Base-by-base conservation (phyloP, 2,329 filamentous ascomycete species). In the Aspergillus proliferans region DNA sequence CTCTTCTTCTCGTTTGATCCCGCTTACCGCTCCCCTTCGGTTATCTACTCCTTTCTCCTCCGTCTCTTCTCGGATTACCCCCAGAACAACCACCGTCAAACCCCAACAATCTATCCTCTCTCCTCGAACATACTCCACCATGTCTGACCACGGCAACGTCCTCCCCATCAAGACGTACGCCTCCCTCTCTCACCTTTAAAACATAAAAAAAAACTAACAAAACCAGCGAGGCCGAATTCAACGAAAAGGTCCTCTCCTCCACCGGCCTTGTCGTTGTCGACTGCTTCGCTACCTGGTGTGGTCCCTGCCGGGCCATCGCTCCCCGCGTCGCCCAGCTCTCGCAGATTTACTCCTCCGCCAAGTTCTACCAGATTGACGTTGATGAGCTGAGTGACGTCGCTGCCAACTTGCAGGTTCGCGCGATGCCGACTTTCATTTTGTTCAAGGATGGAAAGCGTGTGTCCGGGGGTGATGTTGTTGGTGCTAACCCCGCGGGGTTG, bases 191-290 rank as follows among this genome's bases (percentile, higher is more conserved):
- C 22, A 4, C 9, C 38, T 18, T 15, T 3, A 34, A n/a, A 34
- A 45, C 10, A 45, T 30, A 39, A 22, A 34, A 18, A 21, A 7
- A 21, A 33, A 34, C 47, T 50, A 50, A 48, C 12, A 52, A 48
- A 50, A 84, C 80, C 58, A 82, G 79, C 66, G 67, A 74, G 42
- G 82, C 82, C 47, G 88, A 82, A 68, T 75, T 83, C 56, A 69
- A 72, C 34, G 79, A 40, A 40, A 40, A 40, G 18, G 38, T 79
- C 47, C 46, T 62, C 50, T 68, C 71, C 48, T 71, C 76, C 49
- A 67, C 77, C 55, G 69, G 65, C 22, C 73, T 88, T 55, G 70
- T 74, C 47, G 68, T 78, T 48, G 69, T 76, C 59, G 76, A 79
- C 63, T 78, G 76, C 70, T 76, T 75, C 61, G 76, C 76, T 12